Conservation (phyloP, 345 rosid genomes). For the Citrus cavaleriei region DNA sequence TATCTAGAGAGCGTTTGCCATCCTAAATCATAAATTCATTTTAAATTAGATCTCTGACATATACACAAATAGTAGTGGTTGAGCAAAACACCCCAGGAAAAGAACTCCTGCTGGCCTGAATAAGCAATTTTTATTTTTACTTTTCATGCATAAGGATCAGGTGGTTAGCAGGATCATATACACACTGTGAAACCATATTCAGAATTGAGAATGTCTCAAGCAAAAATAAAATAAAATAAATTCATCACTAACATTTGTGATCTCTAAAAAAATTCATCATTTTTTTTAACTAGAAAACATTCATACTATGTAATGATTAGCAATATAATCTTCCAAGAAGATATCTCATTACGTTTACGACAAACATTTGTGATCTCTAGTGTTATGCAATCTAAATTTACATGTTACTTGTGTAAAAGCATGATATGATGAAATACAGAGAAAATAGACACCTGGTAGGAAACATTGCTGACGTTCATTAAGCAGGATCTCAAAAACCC, state of each 20-base stretch:
- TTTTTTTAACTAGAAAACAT: neutral
- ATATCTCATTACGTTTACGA: neutral
- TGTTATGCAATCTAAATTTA: neutral
- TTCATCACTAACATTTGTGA: neutral
- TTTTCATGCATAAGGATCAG: neutral
- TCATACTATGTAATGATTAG: neutral
- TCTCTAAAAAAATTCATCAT: neutral
- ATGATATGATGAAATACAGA: neutral
- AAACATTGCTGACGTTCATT: slow-evolving; percentile 60
- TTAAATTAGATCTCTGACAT: neutral
- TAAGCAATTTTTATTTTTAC: neutral
- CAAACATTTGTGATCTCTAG: neutral
- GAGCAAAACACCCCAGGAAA: neutral
- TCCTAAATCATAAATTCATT: slow-evolving; percentile 40
- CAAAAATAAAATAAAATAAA: neutral
- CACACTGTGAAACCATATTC: neutral
- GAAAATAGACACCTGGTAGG: slow-evolving; percentile 53
- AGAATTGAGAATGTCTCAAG: neutral
- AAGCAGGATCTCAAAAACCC: slow-evolving; percentile 80
- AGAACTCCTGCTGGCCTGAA: neutral
- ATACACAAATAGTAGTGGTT: neutral
- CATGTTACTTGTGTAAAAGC: neutral
- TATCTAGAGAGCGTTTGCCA: slow-evolving; percentile 66
- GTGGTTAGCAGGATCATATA: neutral
- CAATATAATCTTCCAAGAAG: neutral